Base-by-base conservation (phyloP, 768 basidiomycete genomes). In the Harrya chromipes region DNA sequence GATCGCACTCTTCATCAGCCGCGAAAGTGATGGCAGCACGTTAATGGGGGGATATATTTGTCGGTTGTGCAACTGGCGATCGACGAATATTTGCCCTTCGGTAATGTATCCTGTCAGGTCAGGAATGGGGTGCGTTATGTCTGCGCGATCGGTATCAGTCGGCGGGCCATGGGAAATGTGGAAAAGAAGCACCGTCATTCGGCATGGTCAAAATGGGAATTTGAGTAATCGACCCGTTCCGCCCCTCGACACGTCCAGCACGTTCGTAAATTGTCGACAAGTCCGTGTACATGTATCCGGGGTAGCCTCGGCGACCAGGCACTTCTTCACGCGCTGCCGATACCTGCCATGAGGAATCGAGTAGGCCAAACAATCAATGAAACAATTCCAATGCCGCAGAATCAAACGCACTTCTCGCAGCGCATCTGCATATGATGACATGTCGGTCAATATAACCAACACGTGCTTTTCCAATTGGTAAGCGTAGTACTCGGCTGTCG, bases 381-480 rank as follows among this genome's bases (percentile, higher is more conserved):
- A 23, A n/a, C 34, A 37, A 16, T 34, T 20, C 38, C 35, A 19
- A 26, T 49, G 49, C 43, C 55, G 59, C 65, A 21, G 29, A 43
- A 40, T 58, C 39, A 29, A 55, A 75, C 78, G 53, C 63, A 88
- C 89, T 75, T 93, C 94, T 69, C 94, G 92, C 69, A 97, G 74
- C 6, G 94, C 94, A 71, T 97, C 94, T 37, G 94, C 94, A 69
- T 97, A 97, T 39, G 93, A 95, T 29, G 90, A 93, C 97, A 99
- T 99, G 69, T 99, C 97, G 39, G 97, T 99, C 67, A 98, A 75
- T 70, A 99, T 98, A 53, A 99, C 97, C 68, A 99, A 79, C 41
- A 99, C 97, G 74, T 99, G 97, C 75, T 98, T 99, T 78, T 98
- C 97, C 50, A 99, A 78, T 69, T 98, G 95, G 76, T 99, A 99